Evolutionary conservation across 2,329 filamentous ascomycete genomes (phyloP).

Genomic region (Beauveria sp.): DNA sequence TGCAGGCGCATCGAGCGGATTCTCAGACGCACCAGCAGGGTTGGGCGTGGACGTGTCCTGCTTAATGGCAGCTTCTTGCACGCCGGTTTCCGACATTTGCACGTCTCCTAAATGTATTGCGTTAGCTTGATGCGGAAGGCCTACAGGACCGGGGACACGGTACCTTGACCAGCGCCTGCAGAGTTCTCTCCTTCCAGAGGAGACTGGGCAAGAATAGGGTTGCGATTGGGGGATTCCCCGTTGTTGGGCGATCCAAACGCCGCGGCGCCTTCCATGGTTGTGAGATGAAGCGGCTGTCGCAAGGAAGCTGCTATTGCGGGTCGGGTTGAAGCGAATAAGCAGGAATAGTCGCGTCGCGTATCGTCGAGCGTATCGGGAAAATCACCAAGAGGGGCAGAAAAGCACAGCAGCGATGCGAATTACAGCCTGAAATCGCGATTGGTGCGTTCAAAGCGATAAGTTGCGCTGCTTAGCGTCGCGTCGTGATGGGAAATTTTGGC

Average conservation of each 20-base stretch:
- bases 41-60: constrained; percentile 54
- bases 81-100: constrained; percentile 50
- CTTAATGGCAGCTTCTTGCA: constrained; percentile 44
- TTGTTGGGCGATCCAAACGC: constrained; percentile 51
- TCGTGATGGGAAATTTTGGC: constrained; percentile 14
- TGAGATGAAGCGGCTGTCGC: constrained; percentile 9
- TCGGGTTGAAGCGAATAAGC: constrained; percentile 14
- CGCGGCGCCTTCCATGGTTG: constrained; percentile 50
- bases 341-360: constrained; percentile 9
- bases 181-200: constrained; percentile 39
- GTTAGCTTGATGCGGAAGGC: not conserved
- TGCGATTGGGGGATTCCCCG: constrained; percentile 45
- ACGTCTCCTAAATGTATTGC: constrained; percentile 39
- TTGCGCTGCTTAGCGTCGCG: constrained; percentile 17
- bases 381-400: constrained; percentile 3
- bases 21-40: constrained; percentile 47
- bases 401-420: constrained; percentile 11
- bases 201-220: constrained; percentile 38
- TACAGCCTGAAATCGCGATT: constrained; percentile 6
- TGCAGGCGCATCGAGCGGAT: constrained; percentile 61
- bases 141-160: not conserved
- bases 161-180: constrained; percentile 40
- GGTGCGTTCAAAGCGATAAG: constrained; percentile 7
- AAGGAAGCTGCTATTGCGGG: constrained; percentile 13
- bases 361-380: constrained; percentile 7